Evolutionary conservation across 2,329 filamentous ascomycete species (phyloP).

Genomic region (Colletotrichum musicola): DNA sequence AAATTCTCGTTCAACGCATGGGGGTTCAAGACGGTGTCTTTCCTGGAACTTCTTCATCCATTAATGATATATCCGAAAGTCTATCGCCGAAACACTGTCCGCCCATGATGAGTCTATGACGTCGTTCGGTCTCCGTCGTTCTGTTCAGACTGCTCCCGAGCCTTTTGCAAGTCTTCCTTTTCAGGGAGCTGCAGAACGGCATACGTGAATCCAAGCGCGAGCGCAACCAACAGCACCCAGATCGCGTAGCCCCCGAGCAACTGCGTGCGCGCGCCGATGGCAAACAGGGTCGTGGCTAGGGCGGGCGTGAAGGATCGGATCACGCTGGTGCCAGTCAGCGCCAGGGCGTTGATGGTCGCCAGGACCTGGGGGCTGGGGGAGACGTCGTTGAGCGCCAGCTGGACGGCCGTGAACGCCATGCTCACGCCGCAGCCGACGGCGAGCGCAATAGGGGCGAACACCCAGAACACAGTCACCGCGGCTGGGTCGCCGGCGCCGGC

Average conservation of each 20-base stretch:
- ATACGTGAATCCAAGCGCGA: conserved; percentile 6
- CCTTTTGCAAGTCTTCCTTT: background rate
- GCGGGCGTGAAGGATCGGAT: conserved; percentile 76
- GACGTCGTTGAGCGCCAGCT: conserved; percentile 81
- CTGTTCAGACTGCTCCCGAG: background rate
- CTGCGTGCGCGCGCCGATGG: conserved; percentile 72
- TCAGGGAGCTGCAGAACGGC: conserved; percentile 14
- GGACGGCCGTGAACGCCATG: conserved; percentile 78
- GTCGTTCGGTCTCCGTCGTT: background rate
- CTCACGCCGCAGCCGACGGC: conserved; percentile 72
- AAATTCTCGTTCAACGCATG: too few relatives aligned
- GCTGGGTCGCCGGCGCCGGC: conserved; percentile 52
- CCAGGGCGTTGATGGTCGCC: conserved; percentile 72
- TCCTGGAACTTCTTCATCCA: too few relatives aligned
- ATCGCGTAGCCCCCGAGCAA: conserved; percentile 69
- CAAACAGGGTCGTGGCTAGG: conserved; percentile 75
- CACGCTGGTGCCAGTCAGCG: conserved; percentile 73
- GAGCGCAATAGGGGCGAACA: conserved; percentile 50
- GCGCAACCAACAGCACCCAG: conserved; percentile 14
- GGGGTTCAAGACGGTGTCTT: too few relatives aligned
- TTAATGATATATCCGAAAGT: too few relatives aligned
- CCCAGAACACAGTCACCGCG: conserved; percentile 67
- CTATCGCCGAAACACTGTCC: too few relatives aligned
- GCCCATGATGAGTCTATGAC: background rate
- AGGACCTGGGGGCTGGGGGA: conserved; percentile 73